Base-by-base conservation (phyloP, 495 filamentous ascomycete species). In the Antarctomyces pellizariae region DNA sequence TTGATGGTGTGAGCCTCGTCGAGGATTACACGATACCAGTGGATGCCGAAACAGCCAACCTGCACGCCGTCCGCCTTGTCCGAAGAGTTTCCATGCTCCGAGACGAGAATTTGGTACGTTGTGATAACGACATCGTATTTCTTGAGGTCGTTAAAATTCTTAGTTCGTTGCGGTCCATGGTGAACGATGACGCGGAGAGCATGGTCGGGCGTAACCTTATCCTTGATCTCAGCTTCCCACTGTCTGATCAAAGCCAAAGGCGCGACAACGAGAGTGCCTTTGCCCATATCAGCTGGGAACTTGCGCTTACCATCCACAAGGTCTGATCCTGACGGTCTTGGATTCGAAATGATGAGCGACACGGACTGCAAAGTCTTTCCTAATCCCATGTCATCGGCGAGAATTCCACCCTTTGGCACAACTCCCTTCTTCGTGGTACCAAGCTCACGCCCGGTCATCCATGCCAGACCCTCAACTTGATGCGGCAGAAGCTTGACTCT, bases 1-100 rank as follows among this genome's bases (percentile, higher is more conserved):
- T 95, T 95, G 57, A 97, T 95, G 13, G 75, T 89, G 48, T 93
- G 86, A 3, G 86, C 86, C 52, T 97, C 86, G 35, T 97, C 86
- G 9, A 95, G 61, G 26, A 97, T 84, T 33, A 93, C 67, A 11
- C 86, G 75, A 44, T 79, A 93, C 86, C 86, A 97, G 43, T 83
- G 67, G 5, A 91, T 52, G 24, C 76, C 78, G 40, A 95, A 92
- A 32, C 83, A 77, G 6, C 83, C 84, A 21, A 71, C 61, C 36
- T 82, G 73, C 11, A 69, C 51, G 2, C 59, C 58, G 18, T 38
- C 29, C 1, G 43, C 37, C 9, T 46, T 47, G 7, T 33, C 34
- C 13, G 64, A 65, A 18, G 67, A 65, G 32, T 64, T 64, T 2
- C 63, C 70, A 33, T 80, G 68, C 36, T 97, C 86, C 2, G 86